Evolutionary conservation across 768 basidiomycete genomes (phyloP).

Genomic region (Cystoderma amianthinum): DNA sequence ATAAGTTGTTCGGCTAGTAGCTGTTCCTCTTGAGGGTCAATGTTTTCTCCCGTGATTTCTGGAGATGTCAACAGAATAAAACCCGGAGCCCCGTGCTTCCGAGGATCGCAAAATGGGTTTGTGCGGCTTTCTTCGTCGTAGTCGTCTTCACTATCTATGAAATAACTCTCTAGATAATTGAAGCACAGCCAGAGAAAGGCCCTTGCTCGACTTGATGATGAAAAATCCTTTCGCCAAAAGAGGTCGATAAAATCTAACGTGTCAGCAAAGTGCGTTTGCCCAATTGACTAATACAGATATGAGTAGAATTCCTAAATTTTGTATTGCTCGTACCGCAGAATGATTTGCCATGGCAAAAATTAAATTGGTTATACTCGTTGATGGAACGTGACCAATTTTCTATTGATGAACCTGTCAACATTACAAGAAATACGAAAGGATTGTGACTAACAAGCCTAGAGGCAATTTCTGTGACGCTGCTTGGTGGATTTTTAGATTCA

Average conservation of each 20-base stretch:
- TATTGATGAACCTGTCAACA: slow-evolving; percentile 10
- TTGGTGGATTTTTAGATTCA: slow-evolving; percentile 37
- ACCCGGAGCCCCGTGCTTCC: slow-evolving; percentile 25
- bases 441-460: slow-evolving; percentile 37
- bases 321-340: slow-evolving; percentile 28
- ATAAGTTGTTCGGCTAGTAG: slow-evolving; percentile 29
- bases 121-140: slow-evolving; percentile 25
- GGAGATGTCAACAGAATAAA: slow-evolving; percentile 31
- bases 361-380: slow-evolving; percentile 65
- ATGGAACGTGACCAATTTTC: slow-evolving; percentile 47
- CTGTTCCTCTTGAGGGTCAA: slow-evolving; percentile 37
- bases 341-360: slow-evolving; percentile 65
- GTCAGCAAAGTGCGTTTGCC: slow-evolving; percentile 63
- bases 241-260: slow-evolving; percentile 73
- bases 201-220: slow-evolving; percentile 66
- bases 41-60: slow-evolving; percentile 35
- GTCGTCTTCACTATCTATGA: slow-evolving; percentile 25
- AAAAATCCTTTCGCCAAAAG: slow-evolving; percentile 67
- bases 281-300: slow-evolving; percentile 38
- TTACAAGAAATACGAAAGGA: slow-evolving; percentile 3
- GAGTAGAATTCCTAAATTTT: slow-evolving; percentile 1
- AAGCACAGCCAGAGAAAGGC: slow-evolving; percentile 86
- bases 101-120: slow-evolving; percentile 59
- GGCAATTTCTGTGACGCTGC: slow-evolving; percentile 52
- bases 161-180: slow-evolving; percentile 58